phyloP scores from a whole-genome alignment of 768 basidiomycete genomes.

The Podaxis mareebaensis region DNA sequence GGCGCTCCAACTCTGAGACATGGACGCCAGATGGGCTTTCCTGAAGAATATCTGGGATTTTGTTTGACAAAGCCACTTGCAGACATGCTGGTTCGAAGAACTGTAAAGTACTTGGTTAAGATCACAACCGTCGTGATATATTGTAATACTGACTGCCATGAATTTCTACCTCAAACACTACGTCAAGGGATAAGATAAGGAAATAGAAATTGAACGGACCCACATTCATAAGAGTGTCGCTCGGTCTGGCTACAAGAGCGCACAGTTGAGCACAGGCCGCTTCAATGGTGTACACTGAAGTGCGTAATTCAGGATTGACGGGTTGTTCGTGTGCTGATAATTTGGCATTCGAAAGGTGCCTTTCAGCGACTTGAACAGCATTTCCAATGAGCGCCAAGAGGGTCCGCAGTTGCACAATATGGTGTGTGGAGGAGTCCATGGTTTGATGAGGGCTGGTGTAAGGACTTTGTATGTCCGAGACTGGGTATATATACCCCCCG shows the following conservation, averaged over 20 bases:
- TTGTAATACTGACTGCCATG: background rate
- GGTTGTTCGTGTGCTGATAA: constrained; percentile 28
- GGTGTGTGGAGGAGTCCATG: background rate
- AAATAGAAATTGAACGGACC: constrained; percentile 2
- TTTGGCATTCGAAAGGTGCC: constrained; percentile 32
- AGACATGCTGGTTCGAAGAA: constrained; percentile 29
- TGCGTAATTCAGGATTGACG: constrained; percentile 25
- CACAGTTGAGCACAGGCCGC: constrained; percentile 31
- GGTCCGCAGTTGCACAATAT: constrained; percentile 12
- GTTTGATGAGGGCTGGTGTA: background rate
- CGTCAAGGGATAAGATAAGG: background rate
- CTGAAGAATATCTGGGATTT: constrained; percentile 35
- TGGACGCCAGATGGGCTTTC: constrained; percentile 33
- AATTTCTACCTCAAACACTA: background rate
- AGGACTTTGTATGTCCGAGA: background rate
- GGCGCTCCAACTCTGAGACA: constrained; percentile 26
- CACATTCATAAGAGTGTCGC: constrained; percentile 28
- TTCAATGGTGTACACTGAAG: constrained; percentile 32
- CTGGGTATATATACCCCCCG: background rate
- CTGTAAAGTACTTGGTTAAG: constrained; percentile 15
- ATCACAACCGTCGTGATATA: background rate
- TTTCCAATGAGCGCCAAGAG: constrained; percentile 24
- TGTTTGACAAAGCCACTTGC: constrained; percentile 29
- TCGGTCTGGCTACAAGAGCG: constrained; percentile 24
- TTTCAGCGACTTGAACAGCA: constrained; percentile 23